Conservation (phyloP, 208 protist genomes). For the Porcisia hertigi region DNA sequence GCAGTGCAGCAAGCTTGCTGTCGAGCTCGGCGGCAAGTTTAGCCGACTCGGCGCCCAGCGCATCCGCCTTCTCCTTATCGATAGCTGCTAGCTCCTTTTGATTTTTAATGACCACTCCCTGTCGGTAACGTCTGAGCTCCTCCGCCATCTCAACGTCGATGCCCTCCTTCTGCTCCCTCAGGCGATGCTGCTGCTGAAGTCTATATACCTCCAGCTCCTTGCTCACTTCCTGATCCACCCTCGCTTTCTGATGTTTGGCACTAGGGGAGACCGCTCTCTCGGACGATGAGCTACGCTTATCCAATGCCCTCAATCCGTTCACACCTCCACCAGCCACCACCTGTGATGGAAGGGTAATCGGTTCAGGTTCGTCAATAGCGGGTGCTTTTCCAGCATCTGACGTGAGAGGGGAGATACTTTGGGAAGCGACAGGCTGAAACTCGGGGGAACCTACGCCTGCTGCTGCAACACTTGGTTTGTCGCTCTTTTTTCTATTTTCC, state of each 20-base stretch:
- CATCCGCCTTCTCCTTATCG: conserved; percentile 10
- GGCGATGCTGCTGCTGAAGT: conserved; percentile 11
- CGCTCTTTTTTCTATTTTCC: conserved; percentile 3
- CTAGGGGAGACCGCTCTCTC: conserved; percentile 3
- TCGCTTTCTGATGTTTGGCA: conserved; percentile 25
- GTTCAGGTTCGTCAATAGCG: conserved; percentile 16
- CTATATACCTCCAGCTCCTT: conserved; percentile 34
- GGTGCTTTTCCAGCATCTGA: conserved; percentile 16
- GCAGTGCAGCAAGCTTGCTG: conserved; percentile 12
- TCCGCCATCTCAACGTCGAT: conserved; percentile 11
- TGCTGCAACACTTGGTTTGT: conserved; percentile 11
- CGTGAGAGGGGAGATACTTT: conserved; percentile 15
- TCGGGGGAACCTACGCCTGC: conserved; percentile 19
- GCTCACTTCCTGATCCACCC: conserved; percentile 21
- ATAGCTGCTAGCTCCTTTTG: conserved; percentile 10
- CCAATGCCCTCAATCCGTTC: conserved; percentile 34
- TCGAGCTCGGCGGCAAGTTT: conserved; percentile 20
- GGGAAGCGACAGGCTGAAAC: conserved; percentile 25
- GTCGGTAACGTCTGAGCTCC: conserved; percentile 14
- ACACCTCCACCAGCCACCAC: conserved; percentile 40
- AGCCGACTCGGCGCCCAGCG: conserved; percentile 6
- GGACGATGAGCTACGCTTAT: conserved; percentile 26
- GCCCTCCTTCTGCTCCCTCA: conserved; percentile 13
- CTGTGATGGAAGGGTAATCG: conserved; percentile 20
- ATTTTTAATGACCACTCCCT: conserved; percentile 10